These are phyloP conservation scores for Tetraselmis striata DNA, from an alignment of 139 green algal species.

Conservation along the genomic window DNA sequence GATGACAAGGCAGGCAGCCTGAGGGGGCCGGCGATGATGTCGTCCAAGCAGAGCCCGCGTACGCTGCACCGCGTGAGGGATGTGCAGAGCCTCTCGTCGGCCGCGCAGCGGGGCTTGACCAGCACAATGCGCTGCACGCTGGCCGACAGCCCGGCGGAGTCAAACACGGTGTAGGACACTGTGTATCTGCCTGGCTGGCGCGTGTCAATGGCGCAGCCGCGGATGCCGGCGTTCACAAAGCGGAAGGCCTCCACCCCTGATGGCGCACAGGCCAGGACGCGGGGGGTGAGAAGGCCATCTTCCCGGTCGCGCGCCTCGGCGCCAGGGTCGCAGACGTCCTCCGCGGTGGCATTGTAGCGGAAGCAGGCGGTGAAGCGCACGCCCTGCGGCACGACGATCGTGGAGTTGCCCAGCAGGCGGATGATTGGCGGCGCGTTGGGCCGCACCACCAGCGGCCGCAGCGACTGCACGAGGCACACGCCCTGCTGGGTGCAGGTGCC, in stretches of 20 bases:
- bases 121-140: not conserved
- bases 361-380: not conserved
- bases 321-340: not conserved
- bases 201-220: not conserved
- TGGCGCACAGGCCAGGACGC: not conserved
- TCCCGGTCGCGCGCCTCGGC: not conserved
- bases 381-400: not conserved
- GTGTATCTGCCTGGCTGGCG: not conserved
- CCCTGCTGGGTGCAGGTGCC: not conserved
- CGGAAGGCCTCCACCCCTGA: not conserved
- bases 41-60: not conserved
- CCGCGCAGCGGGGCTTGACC: not conserved
- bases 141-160: not conserved
- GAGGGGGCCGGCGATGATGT: not conserved
- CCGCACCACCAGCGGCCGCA: not conserved
- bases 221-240: not conserved
- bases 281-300: not conserved
- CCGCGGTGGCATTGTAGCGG: not conserved
- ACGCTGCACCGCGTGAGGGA: not conserved
- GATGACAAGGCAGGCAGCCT: not conserved
- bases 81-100: not conserved
- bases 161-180: not conserved
- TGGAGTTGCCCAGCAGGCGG: not conserved
- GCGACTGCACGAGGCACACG: not conserved
- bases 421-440: not conserved